phyloP scores from a whole-genome alignment of 352 stramenopile genomes.

The Globisporangium nodosum region DNA sequence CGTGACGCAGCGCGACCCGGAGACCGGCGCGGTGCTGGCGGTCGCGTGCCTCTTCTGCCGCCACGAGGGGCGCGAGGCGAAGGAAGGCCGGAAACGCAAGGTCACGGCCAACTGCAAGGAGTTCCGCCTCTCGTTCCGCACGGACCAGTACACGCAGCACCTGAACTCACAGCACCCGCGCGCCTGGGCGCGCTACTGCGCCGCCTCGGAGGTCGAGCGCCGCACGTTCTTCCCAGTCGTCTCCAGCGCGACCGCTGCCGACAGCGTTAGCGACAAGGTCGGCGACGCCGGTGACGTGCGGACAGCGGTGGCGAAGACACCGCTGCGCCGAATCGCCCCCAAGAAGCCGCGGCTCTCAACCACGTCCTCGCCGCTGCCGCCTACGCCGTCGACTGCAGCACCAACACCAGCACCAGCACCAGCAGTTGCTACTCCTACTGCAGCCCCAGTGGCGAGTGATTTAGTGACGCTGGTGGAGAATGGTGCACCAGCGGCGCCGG shows the following conservation, averaged over 20 bases:
- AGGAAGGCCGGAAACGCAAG: constrained; percentile 41
- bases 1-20: constrained; percentile 37
- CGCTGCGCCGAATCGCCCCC: no score
- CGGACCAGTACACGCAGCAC: constrained; percentile 72
- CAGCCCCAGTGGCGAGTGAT: no score
- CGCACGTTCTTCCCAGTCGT: constrained; percentile 36
- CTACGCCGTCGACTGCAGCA: no score
- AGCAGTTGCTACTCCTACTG: no score
- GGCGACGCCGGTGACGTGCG: neutral
- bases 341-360: no score
- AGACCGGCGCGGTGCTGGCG: constrained; percentile 33
- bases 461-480: no score
- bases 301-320: no score
- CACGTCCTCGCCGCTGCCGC: no score
- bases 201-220: constrained; percentile 35
- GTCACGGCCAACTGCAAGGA: constrained; percentile 64
- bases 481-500: no score
- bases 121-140: constrained; percentile 58
- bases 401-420: no score
- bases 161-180: constrained; percentile 44
- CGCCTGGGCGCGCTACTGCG: constrained; percentile 44
- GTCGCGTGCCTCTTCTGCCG: constrained; percentile 63
- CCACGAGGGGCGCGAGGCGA: constrained; percentile 54
- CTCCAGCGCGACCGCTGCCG: neutral
- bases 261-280: neutral